Evolutionary conservation across 768 basidiomycete species (phyloP), one percentile per base, ranked within the genome.

Genomic region (Tylopilus balloui): DNA sequence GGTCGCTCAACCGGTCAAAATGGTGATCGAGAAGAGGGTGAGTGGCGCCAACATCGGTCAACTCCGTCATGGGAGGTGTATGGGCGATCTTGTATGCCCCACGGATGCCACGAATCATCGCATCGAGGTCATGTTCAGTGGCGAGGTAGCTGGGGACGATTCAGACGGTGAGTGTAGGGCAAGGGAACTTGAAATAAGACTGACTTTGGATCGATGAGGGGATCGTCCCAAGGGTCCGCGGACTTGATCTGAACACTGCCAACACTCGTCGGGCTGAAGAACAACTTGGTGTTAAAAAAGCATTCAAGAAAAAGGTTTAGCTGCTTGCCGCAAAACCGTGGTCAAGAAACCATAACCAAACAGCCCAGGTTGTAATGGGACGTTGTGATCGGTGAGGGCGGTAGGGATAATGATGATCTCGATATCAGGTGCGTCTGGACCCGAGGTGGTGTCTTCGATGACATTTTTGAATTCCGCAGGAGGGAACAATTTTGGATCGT

Each of bases 141-240:
- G 66, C 61, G 23, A 78, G 68, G 52, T 78, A 78, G 43, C 76
- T 78, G 40, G 14, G 20, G 8, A 32, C 13, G 13, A 15, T 9
- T n/a, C 42, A 45, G 40, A 31, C 17, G 52, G 37, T n/a, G 24
- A 19, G 9, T 0, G 34, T 7, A 3, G 20, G 10, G 29, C 41
- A 32, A 27, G 7, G 37, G 9, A n/a, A n/a, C n/a, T n/a, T n/a
- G n/a, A 20, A 39, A 9, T 19, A 28, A 8, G 8, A 56, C 71
- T 7, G 45, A 73, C 74, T 68, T 68, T 17, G 76, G 77, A 47
- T 78, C 71, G 14, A 78, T 68, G 28, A 70, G n/a, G 1, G 76
- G 76, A 1, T 59, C 45, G 10, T 76, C 74, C 56, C 65, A 67
- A 12, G 74, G 73, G 35, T 73, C 56, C 1, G 63, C 51, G 1